These are phyloP conservation scores for Rubus parviflorus DNA, from an alignment of 306 rosid species.

Conservation along the genomic window DNA sequence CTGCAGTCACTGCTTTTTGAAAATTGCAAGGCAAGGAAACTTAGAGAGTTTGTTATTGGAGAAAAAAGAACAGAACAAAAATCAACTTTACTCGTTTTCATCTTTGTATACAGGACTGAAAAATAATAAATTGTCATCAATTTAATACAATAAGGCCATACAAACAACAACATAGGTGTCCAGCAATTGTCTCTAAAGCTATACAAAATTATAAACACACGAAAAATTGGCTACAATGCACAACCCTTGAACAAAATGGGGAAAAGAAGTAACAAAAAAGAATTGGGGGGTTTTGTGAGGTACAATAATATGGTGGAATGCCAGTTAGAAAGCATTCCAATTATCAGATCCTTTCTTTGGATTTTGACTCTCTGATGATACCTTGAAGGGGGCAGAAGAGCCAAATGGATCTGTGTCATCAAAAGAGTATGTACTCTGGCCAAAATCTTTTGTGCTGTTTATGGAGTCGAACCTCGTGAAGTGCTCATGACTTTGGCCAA, in stretches of 20 bases:
- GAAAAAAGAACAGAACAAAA: background rate
- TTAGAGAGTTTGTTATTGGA: too few species aligned
- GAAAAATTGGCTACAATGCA: conserved; percentile 47
- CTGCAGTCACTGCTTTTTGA: too few species aligned
- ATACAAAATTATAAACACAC: conserved; percentile 45
- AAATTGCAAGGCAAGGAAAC: too few species aligned
- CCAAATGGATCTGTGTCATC: conserved; percentile 88
- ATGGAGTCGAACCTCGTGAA: conserved; percentile 73
- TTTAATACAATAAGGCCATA: conserved; percentile 43
- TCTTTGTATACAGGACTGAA: background rate
- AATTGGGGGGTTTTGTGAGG: background rate
- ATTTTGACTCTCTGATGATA: conserved; percentile 62
- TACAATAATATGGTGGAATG: conserved; percentile 7
- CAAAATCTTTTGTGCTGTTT: conserved; percentile 58
- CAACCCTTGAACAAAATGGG: conserved; percentile 42
- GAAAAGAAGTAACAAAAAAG: conserved; percentile 27
- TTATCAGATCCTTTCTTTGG: conserved; percentile 69
- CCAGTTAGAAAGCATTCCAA: conserved; percentile 81
- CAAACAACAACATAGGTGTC: conserved; percentile 33
- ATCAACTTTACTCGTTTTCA: background rate
- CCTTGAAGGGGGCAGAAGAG: conserved; percentile 84
- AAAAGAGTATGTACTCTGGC: conserved; percentile 61
- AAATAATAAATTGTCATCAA: conserved; percentile 8
- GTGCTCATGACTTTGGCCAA: conserved; percentile 41
- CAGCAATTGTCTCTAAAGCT: conserved; percentile 46